Evolutionary conservation across 2,329 filamentous ascomycete genomes (phyloP).

Genomic region (Alternaria arbusti): DNA sequence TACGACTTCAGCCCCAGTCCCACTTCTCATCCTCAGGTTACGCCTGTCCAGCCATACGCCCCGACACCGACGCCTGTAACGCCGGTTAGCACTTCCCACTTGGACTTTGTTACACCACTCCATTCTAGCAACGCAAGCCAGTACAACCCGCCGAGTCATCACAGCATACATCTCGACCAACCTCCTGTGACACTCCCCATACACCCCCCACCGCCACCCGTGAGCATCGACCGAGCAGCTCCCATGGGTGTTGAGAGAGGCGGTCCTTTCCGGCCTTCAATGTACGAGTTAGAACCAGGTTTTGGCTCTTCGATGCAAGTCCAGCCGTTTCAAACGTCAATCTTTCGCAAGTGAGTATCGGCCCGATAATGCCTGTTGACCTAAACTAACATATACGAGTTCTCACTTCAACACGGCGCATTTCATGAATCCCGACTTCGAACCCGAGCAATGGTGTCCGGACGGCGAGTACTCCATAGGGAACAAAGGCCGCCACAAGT

Average conservation of each 20-base stretch:
- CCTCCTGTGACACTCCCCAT: conserved; percentile 42
- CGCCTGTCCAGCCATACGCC: conserved; percentile 42
- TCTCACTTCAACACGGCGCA: conserved; percentile 61
- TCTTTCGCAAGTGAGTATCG: conserved; percentile 55
- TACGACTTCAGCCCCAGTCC: conserved; percentile 46
- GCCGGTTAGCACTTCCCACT: conserved; percentile 35
- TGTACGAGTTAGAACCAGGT: conserved; percentile 53
- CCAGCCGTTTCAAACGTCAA: conserved; percentile 56
- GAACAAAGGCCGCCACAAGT: conserved; percentile 48
- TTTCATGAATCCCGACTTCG: conserved; percentile 60
- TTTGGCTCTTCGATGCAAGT: conserved; percentile 47
- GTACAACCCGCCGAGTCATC: conserved; percentile 32
- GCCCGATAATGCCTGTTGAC: background rate
- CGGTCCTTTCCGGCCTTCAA: conserved; percentile 55
- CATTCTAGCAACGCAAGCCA: conserved; percentile 35
- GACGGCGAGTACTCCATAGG: conserved; percentile 54
- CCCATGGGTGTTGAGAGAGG: conserved; percentile 41
- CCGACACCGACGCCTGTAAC: conserved; percentile 36
- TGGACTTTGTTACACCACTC: conserved; percentile 44
- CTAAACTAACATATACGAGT: conserved; percentile 38
- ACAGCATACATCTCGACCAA: conserved; percentile 43
- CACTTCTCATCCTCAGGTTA: conserved; percentile 39
- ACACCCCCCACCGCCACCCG: conserved; percentile 35
- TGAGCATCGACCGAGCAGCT: conserved; percentile 39
- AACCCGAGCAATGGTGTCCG: conserved; percentile 60